Evolutionary conservation across 257 asterid species (phyloP), one percentile per base, ranked within the genome.

Genomic region (Ligustrum vulgare): DNA sequence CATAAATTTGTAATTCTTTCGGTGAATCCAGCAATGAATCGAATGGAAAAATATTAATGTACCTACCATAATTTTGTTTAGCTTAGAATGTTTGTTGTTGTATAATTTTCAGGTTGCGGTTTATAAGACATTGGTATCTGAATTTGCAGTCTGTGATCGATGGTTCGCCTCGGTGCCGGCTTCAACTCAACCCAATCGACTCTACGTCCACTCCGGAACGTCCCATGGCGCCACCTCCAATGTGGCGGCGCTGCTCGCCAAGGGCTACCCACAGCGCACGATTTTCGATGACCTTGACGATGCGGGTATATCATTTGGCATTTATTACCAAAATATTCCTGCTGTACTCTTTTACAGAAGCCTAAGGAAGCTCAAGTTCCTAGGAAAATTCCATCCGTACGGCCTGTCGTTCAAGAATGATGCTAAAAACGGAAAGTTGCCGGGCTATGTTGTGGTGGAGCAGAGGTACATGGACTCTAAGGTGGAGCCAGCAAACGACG

Each of bases 91-190:
- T 15, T 45, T 45, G 20, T 45, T 45, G n/a, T 15, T 45, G 56
- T 13, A 15, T 15, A 25, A 33, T 28, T 16, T 33, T 8, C 79
- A 93, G 97, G 96, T 91, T 0, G 89, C 83, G 0, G 96, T 87
- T 1, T 93, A 93, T 79, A 81, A 89, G 67, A 8, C 87, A 0
- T 39, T 94, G 28, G 98, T 88, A 3, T 80, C 96, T 3, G 98
- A 92, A 79, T 94, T 92, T 43, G 97, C 93, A 1, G 97, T 92
- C 8, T 91, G 84, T 36, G 98, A 94, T 72, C 93, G 96, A 66
- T 94, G 98, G 98, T 94, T 94, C 75, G 96, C 97, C 1, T 92
- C 98, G 4, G 91, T 94, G n/a, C 98, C 97, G 0, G 87, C 97
- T 0, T 92, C 98, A 0, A 94, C 98, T 0, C 98, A 94, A 32